These are phyloP conservation scores for Xerocomellus amylosporus DNA, from an alignment of 768 basidiomycete genomes.

Conservation along the genomic window DNA sequence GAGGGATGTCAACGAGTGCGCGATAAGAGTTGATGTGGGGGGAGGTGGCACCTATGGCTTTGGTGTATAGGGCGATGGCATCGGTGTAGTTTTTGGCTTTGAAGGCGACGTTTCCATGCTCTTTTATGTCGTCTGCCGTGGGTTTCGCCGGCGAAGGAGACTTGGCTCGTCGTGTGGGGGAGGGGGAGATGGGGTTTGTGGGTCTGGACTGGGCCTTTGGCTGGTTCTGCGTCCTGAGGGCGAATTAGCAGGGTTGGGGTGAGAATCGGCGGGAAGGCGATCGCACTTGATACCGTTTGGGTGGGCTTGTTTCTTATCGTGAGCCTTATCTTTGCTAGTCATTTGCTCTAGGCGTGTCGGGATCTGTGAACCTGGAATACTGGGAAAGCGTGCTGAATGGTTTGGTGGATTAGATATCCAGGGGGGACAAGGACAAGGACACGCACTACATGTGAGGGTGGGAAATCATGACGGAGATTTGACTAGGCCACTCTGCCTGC, in stretches of 20 bases:
- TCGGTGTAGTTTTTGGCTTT: slow-evolving; percentile 61
- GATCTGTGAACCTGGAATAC: background rate
- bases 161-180: slow-evolving; percentile 3
- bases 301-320: slow-evolving; percentile 30
- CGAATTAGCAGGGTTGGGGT: slow-evolving; percentile 5
- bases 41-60: slow-evolving; percentile 58
- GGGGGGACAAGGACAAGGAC: background rate
- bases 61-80: slow-evolving; percentile 69
- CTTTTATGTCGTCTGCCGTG: slow-evolving; percentile 59
- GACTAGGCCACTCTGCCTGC: too few species aligned
- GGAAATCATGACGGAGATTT: too few species aligned
- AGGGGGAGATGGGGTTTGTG: slow-evolving; percentile 18
- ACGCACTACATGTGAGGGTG: too few species aligned
- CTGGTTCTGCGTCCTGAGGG: slow-evolving; percentile 15
- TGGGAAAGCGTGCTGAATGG: slow-evolving; percentile 10
- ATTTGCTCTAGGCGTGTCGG: slow-evolving; percentile 13
- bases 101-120: slow-evolving; percentile 73
- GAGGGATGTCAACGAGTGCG: slow-evolving; percentile 4
- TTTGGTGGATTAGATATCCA: background rate
- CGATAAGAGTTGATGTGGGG: slow-evolving; percentile 19
- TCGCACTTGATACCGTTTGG: slow-evolving; percentile 27
- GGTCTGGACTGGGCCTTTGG: slow-evolving; percentile 6
- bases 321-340: slow-evolving; percentile 33
- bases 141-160: slow-evolving; percentile 22
- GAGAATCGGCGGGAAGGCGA: background rate